Evolutionary conservation across 495 filamentous ascomycete species (phyloP).

Genomic region (Staphylotrichum longicolle): DNA sequence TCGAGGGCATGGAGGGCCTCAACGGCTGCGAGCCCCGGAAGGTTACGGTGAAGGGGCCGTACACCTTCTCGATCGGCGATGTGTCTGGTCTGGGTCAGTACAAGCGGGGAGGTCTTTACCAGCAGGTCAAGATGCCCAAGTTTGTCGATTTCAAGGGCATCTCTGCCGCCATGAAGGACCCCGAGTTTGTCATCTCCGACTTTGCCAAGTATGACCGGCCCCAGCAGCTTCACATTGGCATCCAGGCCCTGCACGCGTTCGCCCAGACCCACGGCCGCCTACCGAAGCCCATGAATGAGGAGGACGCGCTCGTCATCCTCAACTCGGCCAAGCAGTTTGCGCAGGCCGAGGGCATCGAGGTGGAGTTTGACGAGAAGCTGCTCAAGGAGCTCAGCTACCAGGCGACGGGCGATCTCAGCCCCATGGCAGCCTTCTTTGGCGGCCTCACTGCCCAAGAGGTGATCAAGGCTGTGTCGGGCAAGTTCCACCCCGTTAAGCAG

Average conservation of each 20-base stretch:
- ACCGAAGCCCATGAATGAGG: slow-evolving; percentile 77
- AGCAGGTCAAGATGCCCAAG: slow-evolving; percentile 98
- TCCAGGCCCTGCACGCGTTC: slow-evolving; percentile 90
- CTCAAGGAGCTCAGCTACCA: slow-evolving; percentile 93
- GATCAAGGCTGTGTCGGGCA: slow-evolving; percentile 94
- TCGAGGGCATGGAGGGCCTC: slow-evolving; percentile 88
- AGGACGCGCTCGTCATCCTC: slow-evolving; percentile 75
- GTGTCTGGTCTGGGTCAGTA: slow-evolving; percentile 84
- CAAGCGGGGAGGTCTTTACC: slow-evolving; percentile 80
- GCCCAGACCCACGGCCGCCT: slow-evolving; percentile 66
- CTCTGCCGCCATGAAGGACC: slow-evolving; percentile 71
- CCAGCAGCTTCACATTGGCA: slow-evolving; percentile 83
- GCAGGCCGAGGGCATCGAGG: slow-evolving; percentile 62
- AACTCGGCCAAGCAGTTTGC: slow-evolving; percentile 69
- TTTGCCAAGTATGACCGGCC: slow-evolving; percentile 97
- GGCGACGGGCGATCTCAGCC: slow-evolving; percentile 85
- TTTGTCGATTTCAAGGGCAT: slow-evolving; percentile 84
- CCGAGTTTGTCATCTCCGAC: slow-evolving; percentile 87
- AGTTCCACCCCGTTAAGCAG: slow-evolving; percentile 90
- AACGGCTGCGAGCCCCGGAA: slow-evolving; percentile 82
- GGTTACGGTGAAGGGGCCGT: slow-evolving; percentile 90
- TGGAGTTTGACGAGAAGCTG: slow-evolving; percentile 89
- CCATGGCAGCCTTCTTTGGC: slow-evolving; percentile 94
- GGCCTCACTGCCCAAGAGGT: slow-evolving; percentile 95
- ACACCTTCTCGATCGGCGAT: slow-evolving; percentile 96